These are phyloP conservation scores for Cystobasidium pallidum DNA, from an alignment of 1,284 basidiomycete species.

Conservation along the genomic window DNA sequence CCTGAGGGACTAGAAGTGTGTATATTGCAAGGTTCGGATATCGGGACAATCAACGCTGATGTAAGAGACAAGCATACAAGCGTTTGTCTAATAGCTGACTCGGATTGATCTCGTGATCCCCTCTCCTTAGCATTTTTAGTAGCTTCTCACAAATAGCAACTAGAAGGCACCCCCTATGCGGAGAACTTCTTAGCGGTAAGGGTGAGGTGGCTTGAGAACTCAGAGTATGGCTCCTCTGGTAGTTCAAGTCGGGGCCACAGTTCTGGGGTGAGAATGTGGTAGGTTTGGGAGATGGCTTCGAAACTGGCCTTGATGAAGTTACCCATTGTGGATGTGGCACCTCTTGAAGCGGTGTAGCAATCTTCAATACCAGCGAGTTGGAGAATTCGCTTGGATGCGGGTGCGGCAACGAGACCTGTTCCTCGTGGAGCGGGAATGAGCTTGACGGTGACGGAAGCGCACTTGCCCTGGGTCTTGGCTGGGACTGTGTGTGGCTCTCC, in stretches of 20 bases:
- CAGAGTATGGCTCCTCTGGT: constrained; percentile 87
- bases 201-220: constrained; percentile 87
- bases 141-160: background rate
- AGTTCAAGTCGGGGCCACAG: constrained; percentile 94
- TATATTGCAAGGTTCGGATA: background rate
- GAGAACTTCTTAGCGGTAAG: constrained; percentile 70
- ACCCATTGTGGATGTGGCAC: constrained; percentile 98
- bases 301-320: constrained; percentile 99
- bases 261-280: constrained; percentile 95
- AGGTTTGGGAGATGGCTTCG: constrained; percentile 95
- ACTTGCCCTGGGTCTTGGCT: constrained; percentile 97
- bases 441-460: constrained; percentile 98
- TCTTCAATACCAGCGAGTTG: constrained; percentile 98
- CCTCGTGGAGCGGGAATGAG: constrained; percentile 96
- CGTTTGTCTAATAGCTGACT: too few species aligned
- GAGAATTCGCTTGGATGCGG: constrained; percentile 93
- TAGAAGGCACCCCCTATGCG: constrained; percentile 18
- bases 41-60: background rate
- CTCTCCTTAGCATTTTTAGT: background rate
- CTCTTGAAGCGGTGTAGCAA: constrained; percentile 90
- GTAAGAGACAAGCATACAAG: too few species aligned
- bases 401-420: constrained; percentile 99
- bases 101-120: background rate
- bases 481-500: constrained; percentile 99
- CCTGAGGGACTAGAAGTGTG: background rate